Conservation (phyloP, 2,329 filamentous ascomycete genomes). For the Zymoseptoria ardabiliae region DNA sequence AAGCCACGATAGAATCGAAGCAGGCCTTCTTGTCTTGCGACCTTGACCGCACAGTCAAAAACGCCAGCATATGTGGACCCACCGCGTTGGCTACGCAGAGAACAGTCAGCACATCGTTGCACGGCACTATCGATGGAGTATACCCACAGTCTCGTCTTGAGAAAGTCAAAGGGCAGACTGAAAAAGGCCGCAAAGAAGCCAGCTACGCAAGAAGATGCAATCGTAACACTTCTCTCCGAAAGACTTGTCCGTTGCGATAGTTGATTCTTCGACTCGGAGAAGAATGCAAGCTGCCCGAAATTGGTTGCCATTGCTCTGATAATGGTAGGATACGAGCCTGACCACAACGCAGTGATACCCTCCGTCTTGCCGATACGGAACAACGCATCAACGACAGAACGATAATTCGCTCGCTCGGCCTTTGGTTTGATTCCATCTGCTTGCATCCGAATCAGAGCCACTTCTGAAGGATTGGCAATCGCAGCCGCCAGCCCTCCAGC, state of each 20-base stretch:
- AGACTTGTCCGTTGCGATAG: conserved; percentile 61
- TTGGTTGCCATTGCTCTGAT: conserved; percentile 95
- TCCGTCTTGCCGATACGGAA: conserved; percentile 69
- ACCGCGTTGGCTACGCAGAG: neutral
- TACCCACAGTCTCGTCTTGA: conserved; percentile 61
- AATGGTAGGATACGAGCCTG: conserved; percentile 80
- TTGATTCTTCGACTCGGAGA: conserved; percentile 87
- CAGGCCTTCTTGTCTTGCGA: conserved; percentile 78
- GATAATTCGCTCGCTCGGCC: conserved; percentile 84
- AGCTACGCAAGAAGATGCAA: conserved; percentile 78
- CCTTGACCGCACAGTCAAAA: conserved; percentile 83
- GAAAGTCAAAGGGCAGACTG: conserved; percentile 90
- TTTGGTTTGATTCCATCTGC: conserved; percentile 82
- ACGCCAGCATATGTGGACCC: conserved; percentile 66
- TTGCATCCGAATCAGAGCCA: conserved; percentile 95
- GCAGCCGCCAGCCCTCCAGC: conserved; percentile 88
- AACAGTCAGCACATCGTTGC: neutral
- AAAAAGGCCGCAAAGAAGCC: conserved; percentile 97
- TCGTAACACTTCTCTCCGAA: conserved; percentile 58
- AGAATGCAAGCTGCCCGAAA: conserved; percentile 93
- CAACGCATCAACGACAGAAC: conserved; percentile 83
- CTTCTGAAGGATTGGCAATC: conserved; percentile 88
- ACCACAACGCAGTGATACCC: conserved; percentile 76
- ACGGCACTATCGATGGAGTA: neutral
- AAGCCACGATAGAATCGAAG: conserved; percentile 94